Evolutionary conservation across 2,329 filamentous ascomycete genomes (phyloP), one percentile per base, ranked within the genome.

Genomic region (Aspergillus spinulosporus): DNA sequence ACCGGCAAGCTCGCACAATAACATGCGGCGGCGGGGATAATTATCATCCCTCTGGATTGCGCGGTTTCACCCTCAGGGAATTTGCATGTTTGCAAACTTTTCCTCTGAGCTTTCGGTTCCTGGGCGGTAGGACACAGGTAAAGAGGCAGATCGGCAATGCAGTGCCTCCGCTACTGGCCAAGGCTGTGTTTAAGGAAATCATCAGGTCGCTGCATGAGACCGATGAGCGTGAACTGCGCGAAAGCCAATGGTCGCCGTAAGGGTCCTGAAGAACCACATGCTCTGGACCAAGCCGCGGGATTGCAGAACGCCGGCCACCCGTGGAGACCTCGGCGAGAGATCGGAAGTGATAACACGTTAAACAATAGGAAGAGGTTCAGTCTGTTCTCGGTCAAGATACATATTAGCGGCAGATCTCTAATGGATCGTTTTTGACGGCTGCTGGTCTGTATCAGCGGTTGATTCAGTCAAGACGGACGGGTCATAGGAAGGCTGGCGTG

Each of bases 91-190:
- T 94, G 0, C 88, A 91, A 61, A 86, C 86, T 0, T 94, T 94
- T 51, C 88, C 88, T 0, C 58, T 73, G 0, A 67, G 74, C 2
- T 87, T 90, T 67, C 68, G 69, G 0, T 92, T 93, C 64, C 21
- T 21, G 21, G 59, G 73, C 0, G 73, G 72, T 0, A 64, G 47
- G 0, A 66, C 21, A 21, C 21, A 71, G 1, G 67, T 70, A 0
- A 65, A 82, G 62, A 81, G 78, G 60, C 88, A 92, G 68, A 89
- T 93, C 60, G 90, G 90, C 0, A 93, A 94, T 65, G 90, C 89
- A 0, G 90, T 93, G 12, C 88, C 90, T 0, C 84, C 89, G 5
- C 56, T 68, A 12, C 60, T 81, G 6, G 75, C 75, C 0, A 68
- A 71, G 52, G 72, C 69, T 4, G 49, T 81, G 4, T 75, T 76